Conservation (phyloP, 192 early-diverging fungal species). For the Paraglomus brasilianum region DNA sequence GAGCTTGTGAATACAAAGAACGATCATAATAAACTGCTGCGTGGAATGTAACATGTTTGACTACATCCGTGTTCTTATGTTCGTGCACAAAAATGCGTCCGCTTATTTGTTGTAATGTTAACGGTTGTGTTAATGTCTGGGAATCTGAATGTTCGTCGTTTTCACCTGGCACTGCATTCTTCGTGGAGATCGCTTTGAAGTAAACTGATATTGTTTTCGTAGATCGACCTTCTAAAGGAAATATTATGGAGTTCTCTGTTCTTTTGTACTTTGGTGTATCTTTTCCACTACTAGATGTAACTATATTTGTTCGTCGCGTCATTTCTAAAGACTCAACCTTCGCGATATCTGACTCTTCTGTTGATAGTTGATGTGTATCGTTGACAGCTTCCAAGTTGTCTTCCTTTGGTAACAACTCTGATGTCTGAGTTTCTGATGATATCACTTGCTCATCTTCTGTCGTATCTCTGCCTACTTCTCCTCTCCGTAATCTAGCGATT, state of each 20-base stretch:
- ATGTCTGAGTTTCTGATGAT: neutral
- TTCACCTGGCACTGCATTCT: slow-evolving; percentile 32
- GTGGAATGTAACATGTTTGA: slow-evolving; percentile 64
- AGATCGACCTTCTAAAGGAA: slow-evolving; percentile 65
- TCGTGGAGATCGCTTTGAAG: slow-evolving; percentile 50
- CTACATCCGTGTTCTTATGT: slow-evolving; percentile 79
- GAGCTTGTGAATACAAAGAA: slow-evolving; percentile 30
- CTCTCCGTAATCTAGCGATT: slow-evolving; percentile 65
- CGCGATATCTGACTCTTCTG: slow-evolving; percentile 1
- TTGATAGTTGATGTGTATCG: slow-evolving; percentile 26
- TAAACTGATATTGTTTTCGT: slow-evolving; percentile 65
- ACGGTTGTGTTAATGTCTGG: neutral
- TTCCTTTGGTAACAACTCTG: slow-evolving; percentile 20
- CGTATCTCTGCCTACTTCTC: slow-evolving; percentile 12
- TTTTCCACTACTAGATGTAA: slow-evolving; percentile 19
- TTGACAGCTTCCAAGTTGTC: slow-evolving; percentile 32
- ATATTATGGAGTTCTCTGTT: slow-evolving; percentile 62
- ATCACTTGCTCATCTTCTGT: slow-evolving; percentile 12
- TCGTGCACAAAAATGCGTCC: slow-evolving; percentile 67
- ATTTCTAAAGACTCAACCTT: neutral
- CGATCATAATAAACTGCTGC: slow-evolving; percentile 54
- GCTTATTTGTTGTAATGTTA: slow-evolving; percentile 6
- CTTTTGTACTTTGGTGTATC: slow-evolving; percentile 49
- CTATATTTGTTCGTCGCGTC: neutral
- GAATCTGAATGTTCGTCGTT: neutral